Percentiles rank a stretch among this genome's conserved stretches.
phyloP scores from a whole-genome alignment of 2,329 filamentous ascomycete species.

The Neonectria punicea region DNA sequence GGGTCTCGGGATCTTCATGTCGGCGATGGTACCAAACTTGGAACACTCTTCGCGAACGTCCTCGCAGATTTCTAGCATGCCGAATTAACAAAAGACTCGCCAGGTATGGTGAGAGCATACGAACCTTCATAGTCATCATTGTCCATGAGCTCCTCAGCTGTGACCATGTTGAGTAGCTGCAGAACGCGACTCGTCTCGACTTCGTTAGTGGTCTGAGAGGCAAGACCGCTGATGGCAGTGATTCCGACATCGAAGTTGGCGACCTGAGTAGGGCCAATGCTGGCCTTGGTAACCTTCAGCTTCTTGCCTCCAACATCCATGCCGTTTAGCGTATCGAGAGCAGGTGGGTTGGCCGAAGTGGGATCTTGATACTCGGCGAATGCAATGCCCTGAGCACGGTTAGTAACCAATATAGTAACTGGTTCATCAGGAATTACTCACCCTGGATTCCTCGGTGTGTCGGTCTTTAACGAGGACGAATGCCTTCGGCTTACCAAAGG shows the following conservation, averaged over 20 bases:
- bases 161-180: slow-evolving; percentile 98
- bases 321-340: slow-evolving; percentile 89
- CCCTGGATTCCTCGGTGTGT: slow-evolving; percentile 85
- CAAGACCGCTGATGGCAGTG: slow-evolving; percentile 97
- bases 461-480: slow-evolving; percentile 91
- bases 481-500: slow-evolving; percentile 92
- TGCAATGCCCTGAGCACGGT: slow-evolving; percentile 78
- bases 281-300: slow-evolving; percentile 87
- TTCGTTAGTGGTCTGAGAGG: slow-evolving; percentile 84
- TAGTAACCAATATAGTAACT: slow-evolving; percentile 36
- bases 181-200: slow-evolving; percentile 85
- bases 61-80: slow-evolving; percentile 85
- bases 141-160: slow-evolving; percentile 91
- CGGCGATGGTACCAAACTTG: slow-evolving; percentile 87
- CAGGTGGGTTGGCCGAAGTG: slow-evolving; percentile 76
- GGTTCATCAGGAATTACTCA: slow-evolving; percentile 58
- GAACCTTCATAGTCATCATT: slow-evolving; percentile 94
- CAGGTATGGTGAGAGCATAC: slow-evolving; percentile 28
- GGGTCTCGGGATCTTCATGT: slow-evolving; percentile 94
- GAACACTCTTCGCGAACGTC: slow-evolving; percentile 92
- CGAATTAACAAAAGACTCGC: slow-evolving; percentile 47
- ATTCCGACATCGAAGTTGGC: slow-evolving; percentile 94
- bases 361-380: slow-evolving; percentile 95
- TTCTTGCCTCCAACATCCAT: slow-evolving; percentile 92
- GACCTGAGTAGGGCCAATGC: slow-evolving; percentile 93